A percentile compares a stretch with the other conserved stretches of the same genome.
These are phyloP conservation scores for Pichia kluyveri DNA, from an alignment of 805 yeast genomes.

Conservation along the genomic window DNA sequence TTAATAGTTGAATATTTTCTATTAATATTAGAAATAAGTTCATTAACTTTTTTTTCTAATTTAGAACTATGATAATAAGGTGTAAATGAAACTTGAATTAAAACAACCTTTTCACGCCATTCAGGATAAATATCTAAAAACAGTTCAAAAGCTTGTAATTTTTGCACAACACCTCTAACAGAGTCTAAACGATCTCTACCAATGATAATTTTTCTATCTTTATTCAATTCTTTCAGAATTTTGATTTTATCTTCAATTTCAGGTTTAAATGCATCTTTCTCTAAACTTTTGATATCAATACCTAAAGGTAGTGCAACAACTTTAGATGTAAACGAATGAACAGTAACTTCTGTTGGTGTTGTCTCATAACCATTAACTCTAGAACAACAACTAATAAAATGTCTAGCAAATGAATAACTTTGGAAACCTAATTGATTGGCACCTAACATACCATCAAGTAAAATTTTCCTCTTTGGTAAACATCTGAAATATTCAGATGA, in stretches of 20 bases:
- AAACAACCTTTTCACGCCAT: constrained; percentile 72
- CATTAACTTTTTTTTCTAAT: constrained; percentile 75
- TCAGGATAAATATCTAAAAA: constrained; percentile 88
- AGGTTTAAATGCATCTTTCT: constrained; percentile 46
- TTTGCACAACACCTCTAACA: constrained; percentile 90
- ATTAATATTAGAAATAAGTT: constrained; percentile 73
- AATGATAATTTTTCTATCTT: constrained; percentile 67
- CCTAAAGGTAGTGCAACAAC: constrained; percentile 84
- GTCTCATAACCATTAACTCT: constrained; percentile 80
- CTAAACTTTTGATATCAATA: constrained; percentile 64
- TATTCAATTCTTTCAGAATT: constrained; percentile 55
- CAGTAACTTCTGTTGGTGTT: constrained; percentile 44
- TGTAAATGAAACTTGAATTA: constrained; percentile 88
- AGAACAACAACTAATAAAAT: constrained; percentile 84
- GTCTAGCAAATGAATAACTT: constrained; percentile 77
- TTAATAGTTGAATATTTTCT: constrained; percentile 76
- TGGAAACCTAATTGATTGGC: constrained; percentile 84
- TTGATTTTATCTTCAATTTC: constrained; percentile 53
- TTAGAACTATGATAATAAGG: constrained; percentile 51
- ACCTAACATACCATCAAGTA: constrained; percentile 88
- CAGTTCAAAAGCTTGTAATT: constrained; percentile 82
- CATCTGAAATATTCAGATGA: constrained; percentile 90
- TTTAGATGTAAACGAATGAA: constrained; percentile 69
- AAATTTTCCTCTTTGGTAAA: constrained; percentile 68
- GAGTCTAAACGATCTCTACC: constrained; percentile 91